phyloP scores from a whole-genome alignment of 2,329 filamentous ascomycete species.

The Ophiostoma ips region DNA sequence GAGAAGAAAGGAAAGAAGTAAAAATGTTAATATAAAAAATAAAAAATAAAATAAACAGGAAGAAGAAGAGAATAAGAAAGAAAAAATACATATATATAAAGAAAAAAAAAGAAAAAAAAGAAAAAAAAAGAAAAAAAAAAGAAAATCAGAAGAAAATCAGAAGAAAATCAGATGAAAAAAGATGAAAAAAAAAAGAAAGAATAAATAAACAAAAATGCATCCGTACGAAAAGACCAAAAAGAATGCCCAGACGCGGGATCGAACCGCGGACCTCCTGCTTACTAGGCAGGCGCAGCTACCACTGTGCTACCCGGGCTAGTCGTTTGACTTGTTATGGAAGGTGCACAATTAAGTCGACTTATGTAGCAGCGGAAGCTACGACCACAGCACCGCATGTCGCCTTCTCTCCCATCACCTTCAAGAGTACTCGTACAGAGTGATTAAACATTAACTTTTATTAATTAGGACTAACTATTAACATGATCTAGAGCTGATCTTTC shows the following conservation, averaged over 20 bases:
- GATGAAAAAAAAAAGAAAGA: neutral
- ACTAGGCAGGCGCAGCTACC: conserved; percentile 2
- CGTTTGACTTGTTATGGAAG: neutral
- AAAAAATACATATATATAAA: neutral
- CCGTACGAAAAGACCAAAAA: neutral
- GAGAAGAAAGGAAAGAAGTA: too few species aligned
- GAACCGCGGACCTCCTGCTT: conserved; percentile 2
- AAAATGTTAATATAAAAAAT: too few species aligned
- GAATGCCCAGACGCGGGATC: conserved; percentile 1
- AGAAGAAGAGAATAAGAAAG: too few species aligned
- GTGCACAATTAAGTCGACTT: neutral
- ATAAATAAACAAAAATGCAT: neutral
- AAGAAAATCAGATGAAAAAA: neutral
- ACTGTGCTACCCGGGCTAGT: neutral
- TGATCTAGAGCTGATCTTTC: too few species aligned
- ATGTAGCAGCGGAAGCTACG: neutral
- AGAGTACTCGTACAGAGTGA: too few species aligned
- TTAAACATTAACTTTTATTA: too few species aligned
- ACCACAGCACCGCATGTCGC: too few species aligned
- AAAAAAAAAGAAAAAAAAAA: too few species aligned
- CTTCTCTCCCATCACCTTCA: too few species aligned
- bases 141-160: neutral
- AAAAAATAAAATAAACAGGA: too few species aligned
- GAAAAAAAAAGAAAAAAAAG: neutral
- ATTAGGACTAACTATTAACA: too few species aligned